These are phyloP conservation scores for Coemansia sp. DNA, from an alignment of 192 early-diverging fungal species.

Conservation along the genomic window DNA sequence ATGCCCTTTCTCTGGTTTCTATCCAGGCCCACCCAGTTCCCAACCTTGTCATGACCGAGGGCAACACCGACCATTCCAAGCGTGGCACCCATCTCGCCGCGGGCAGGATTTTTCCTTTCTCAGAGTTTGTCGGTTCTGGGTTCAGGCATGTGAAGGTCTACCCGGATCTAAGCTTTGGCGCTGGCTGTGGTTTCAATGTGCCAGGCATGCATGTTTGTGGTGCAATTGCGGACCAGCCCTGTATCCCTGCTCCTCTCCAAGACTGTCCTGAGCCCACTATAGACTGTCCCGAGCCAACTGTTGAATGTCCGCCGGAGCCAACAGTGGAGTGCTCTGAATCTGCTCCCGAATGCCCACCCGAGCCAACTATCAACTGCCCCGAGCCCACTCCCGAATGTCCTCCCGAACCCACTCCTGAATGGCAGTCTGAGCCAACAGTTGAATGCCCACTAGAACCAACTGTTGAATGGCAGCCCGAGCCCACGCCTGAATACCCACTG, in stretches of 20 bases:
- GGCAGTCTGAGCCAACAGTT: too few species aligned
- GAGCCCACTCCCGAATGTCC: too few species aligned
- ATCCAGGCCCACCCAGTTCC: conserved; percentile 10
- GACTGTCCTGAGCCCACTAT: neutral
- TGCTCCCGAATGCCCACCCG: too few species aligned
- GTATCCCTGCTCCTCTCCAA: neutral
- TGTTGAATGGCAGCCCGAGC: too few species aligned
- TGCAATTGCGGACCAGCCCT: neutral
- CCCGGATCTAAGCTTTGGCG: conserved; percentile 15
- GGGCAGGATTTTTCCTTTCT: conserved; percentile 12
- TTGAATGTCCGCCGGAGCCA: too few species aligned
- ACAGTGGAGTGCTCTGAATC: too few species aligned
- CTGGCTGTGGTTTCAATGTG: conserved; percentile 9
- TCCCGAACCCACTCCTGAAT: too few species aligned
- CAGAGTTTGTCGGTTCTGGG: conserved; percentile 17
- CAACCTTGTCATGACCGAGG: neutral
- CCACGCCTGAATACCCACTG: too few species aligned
- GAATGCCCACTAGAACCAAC: too few species aligned
- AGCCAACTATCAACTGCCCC: too few species aligned
- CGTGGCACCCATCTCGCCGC: conserved; percentile 14
- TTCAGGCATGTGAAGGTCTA: conserved; percentile 23
- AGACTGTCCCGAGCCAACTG: too few species aligned
- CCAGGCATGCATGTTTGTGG: neutral
- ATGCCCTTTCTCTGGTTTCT: conserved; percentile 11
- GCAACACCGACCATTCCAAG: neutral